These are phyloP conservation scores for Nicotiana undulata DNA, from an alignment of 257 asterid genomes.

Conservation along the genomic window DNA sequence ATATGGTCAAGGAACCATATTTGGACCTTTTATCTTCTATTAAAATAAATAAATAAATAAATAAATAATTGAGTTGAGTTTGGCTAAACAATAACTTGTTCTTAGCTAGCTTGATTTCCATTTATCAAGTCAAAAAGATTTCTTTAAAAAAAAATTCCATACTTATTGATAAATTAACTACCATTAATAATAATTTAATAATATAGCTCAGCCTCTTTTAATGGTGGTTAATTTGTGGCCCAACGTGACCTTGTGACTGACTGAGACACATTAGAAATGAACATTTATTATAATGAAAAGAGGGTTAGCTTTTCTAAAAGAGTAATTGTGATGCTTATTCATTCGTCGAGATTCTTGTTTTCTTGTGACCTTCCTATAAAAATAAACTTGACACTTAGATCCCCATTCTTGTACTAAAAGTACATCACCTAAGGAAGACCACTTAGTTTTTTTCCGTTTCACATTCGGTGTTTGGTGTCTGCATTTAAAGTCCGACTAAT, in stretches of 20 bases:
- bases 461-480: too few relatives aligned
- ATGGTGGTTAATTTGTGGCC: background rate
- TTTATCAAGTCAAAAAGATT: background rate
- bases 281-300: background rate
- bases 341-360: slow-evolving; percentile 3
- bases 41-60: too few relatives aligned
- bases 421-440: background rate
- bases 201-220: background rate
- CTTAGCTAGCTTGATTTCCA: background rate
- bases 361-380: background rate
- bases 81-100: too few relatives aligned
- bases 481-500: too few relatives aligned
- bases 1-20: too few relatives aligned
- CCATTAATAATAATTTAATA: background rate
- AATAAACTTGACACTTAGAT: background rate
- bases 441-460: background rate
- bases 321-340: background rate
- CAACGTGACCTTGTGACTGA: background rate
- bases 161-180: too few relatives aligned
- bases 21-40: too few relatives aligned
- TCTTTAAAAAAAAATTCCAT: too few relatives aligned
- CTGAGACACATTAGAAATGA: background rate
- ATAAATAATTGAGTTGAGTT: too few relatives aligned
- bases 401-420: background rate
- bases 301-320: background rate